Conservation (phyloP, 2,329 filamentous ascomycete genomes). For the Epichloe glyceriae region DNA sequence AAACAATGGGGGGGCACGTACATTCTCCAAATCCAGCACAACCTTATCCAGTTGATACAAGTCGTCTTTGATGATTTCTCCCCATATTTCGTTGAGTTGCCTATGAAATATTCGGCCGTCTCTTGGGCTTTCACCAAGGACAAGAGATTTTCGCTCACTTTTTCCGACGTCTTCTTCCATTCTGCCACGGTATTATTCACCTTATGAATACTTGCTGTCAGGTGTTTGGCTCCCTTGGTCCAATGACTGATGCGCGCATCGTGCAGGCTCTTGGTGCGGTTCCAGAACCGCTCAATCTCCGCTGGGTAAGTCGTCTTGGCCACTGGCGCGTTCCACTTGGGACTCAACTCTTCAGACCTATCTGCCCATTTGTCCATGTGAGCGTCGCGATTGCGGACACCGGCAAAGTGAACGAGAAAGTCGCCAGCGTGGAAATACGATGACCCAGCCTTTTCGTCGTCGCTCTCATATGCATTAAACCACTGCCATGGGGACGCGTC, state of each 20-base stretch:
- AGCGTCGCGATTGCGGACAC: not conserved
- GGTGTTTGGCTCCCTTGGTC: not conserved
- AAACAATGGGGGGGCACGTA: not conserved
- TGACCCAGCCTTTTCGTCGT: not conserved
- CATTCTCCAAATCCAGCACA: not conserved
- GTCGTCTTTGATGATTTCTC: constrained; percentile 2
- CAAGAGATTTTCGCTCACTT: not conserved
- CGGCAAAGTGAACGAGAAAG: constrained; percentile 11
- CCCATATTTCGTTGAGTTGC: not conserved
- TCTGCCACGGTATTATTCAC: not conserved
- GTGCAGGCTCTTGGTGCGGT: not conserved
- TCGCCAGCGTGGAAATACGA: constrained; percentile 6
- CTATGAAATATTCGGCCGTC: not conserved
- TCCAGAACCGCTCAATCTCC: constrained; percentile 2
- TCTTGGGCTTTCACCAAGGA: not conserved
- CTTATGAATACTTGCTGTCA: not conserved
- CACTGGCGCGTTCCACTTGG: constrained; percentile 3
- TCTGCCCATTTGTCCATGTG: constrained; percentile 2
- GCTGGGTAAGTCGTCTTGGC: not conserved
- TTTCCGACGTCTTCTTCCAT: not conserved
- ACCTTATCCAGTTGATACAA: not conserved
- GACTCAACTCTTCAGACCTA: not conserved
- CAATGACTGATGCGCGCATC: not conserved
- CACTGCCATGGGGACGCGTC: constrained; percentile 1
- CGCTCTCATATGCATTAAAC: constrained; percentile 10